Base-by-base conservation (phyloP, 768 basidiomycete genomes). In the Lactifluus rugatus region DNA sequence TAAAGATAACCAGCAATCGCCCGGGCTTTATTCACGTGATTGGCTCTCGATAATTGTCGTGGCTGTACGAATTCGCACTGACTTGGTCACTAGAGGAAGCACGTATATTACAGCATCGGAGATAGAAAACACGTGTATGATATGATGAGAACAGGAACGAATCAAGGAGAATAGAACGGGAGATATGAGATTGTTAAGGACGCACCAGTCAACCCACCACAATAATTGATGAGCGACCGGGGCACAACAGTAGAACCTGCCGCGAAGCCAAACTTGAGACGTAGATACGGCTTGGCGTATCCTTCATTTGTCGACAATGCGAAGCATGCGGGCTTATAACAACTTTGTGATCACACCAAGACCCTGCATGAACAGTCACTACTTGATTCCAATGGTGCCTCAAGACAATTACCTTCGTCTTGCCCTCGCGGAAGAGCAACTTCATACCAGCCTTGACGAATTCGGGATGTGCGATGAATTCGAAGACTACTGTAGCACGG, bases 401-500 rank as follows among this genome's bases (percentile, higher is more conserved):
- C 14, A n/a, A 36, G 13, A 28, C 5, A 66, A 75, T 34, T 51
- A 85, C 93, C 78, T 96, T 97, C 0, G 93, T 96, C 75, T 92
- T 93, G 3, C 94, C 95, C 71, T 98, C 96, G 41, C 95, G 78
- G 70, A 98, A 93, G 13, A 99, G 72, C 23, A 95, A 76, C 72
- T 93, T 92, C 85, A 90, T 91, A 26, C 94, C 94, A 64, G 85
- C 86, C 69, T 94, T 93, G 62, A 98, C 76, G 68, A 85, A 94
- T 75, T 96, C 95, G 0, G 91, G 87, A 54, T 88, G 86, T 14
- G 89, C 85, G 54, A 95, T 89, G 67, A 97, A 95, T 73, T 97
- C 91, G 65, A 98, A 97, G 34, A 81, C 80, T n/a, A 97, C 92
- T 2, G 85, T 93, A 2, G 93, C 91, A 32, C 93, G 81, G 68